Base-by-base conservation (phyloP, 2,329 filamentous ascomycete genomes). In the Hawksworthiomyces lignivorus region DNA sequence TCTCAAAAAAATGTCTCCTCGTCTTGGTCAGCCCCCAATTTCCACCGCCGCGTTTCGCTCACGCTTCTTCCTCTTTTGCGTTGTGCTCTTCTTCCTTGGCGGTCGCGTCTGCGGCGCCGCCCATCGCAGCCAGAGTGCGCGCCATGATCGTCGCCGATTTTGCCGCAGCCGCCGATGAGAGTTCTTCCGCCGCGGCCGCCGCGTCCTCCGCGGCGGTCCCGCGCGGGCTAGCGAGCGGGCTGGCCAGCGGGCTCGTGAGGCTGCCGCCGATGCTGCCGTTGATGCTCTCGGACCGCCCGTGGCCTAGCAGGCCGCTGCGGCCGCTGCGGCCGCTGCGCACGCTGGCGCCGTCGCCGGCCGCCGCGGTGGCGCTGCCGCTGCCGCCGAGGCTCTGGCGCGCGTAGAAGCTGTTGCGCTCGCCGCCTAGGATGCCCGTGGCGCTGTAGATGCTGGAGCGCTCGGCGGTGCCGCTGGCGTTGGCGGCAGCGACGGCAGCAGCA, bases 401-500 rank as follows among this genome's bases (percentile, higher is more conserved):
- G 55, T 94, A 90, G 48, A 84, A 76, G 61, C 86, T 94, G 58
- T 84, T 90, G 36, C 89, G 74, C 55, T 95, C 89, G 44, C 82
- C 83, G 7, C 75, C 68, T 7, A 86, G 62, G 11, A 78, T 69
- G 12, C 84, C 84, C 0, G 82, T 81, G 0, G 80, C 73, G 1
- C 84, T 88, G 64, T 95, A 95, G 39, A 96, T 78, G 57, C 83
- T 87, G 14, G 80, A 79, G n/a, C 84, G 73, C 60, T 88, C 84
- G 24, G 63, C 64, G 10, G 65, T 59, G 15, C 53, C 58, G 2
- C 41, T 14, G 2, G 39, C 34, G 9, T 32, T 24, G 7, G 34
- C 36, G 2, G 34, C 19, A 50, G 62, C 53, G 31, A 60, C 48
- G 4, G 60, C 49, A 7, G 56, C 49, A 7, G 56, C 83, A 27